Base-by-base conservation (phyloP, 2,329 filamentous ascomycete genomes). In the Paracamarosporium sp. region DNA sequence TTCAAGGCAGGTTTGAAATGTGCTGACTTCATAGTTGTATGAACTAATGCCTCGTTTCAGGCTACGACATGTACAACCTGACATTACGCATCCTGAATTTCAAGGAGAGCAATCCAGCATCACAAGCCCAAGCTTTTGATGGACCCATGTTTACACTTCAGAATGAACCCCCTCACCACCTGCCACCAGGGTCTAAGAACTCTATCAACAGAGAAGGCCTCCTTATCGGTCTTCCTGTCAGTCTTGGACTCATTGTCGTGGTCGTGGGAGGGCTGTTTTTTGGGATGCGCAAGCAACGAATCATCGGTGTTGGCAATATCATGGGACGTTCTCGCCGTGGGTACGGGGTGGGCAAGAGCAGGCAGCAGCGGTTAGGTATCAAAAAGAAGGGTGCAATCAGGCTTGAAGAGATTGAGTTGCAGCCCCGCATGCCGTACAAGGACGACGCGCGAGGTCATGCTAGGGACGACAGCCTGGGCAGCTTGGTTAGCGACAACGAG, bases 201-300 rank as follows among this genome's bases (percentile, higher is more conserved):
- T 64, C 64, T 22, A 46, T 55, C n/a, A 57, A 68, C 50, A 77
- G 75, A 41, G 47, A 73, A 3, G 78, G 74, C 8, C 65, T 81
- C n/a, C 65, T 70, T 47, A 73, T 81, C 48, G 80, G 79, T 15
- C 62, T 82, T 6, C 80, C 80, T 0, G 66, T 81, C 22, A 70
- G 68, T 13, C 62, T 81, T 8, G 71, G 68, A 20, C 70, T 76
- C 47, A 62, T 80, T 17, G 48, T 76, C 15, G 31, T 76, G 15
- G 71, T 80, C 31, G 62, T 77, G 13, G 56, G 70, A n/a, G 76
- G 73, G 2, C 59, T 80, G 17, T 78, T 65, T 36, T 74, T 79
- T 55, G 75, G 79, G 12, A 80, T 81, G 77, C 66, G 75, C 12
- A 72, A 77, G 51, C 73, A 74, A 24, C 73, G 79, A 41, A 66